These are phyloP conservation scores for Stenogyne calaminthoides DNA, from an alignment of 305 asterid genomes.

Conservation along the genomic window DNA sequence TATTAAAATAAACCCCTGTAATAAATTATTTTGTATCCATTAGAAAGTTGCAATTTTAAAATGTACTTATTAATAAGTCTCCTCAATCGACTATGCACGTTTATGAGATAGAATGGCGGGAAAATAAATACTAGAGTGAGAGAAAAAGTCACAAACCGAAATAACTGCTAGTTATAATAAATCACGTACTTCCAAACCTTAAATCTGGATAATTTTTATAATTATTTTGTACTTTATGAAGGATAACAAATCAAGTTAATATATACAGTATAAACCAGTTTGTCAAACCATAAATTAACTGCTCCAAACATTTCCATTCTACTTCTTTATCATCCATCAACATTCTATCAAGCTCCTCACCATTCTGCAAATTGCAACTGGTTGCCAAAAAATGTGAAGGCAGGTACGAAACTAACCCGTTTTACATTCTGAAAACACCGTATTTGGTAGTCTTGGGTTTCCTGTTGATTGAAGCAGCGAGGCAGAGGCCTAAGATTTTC, in stretches of 20 bases:
- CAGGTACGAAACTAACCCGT: background rate
- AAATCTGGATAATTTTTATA: background rate
- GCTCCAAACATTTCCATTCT: background rate
- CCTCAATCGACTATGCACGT: too few species aligned
- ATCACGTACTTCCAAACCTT: background rate
- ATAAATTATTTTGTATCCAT: too few species aligned
- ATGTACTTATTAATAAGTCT: too few species aligned
- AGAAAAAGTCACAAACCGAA: too few species aligned
- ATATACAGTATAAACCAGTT: background rate
- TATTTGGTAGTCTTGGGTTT: constrained; percentile 63
- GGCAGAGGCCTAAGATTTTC: constrained; percentile 68
- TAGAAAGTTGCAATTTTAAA: too few species aligned
- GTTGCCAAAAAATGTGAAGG: background rate
- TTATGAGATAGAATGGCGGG: rapidly evolving
- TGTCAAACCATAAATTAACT: background rate
- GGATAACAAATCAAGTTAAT: background rate
- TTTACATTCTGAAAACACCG: constrained; percentile 96
- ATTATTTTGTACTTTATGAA: background rate
- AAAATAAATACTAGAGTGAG: too few species aligned
- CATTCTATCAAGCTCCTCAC: background rate
- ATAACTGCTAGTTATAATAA: background rate
- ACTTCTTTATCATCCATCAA: background rate
- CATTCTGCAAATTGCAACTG: background rate
- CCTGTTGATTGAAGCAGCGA: constrained; percentile 75
- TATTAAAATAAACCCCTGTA: too few species aligned